Conservation (phyloP, 108 stramenopile species). For the Cyclotella sp. region DNA sequence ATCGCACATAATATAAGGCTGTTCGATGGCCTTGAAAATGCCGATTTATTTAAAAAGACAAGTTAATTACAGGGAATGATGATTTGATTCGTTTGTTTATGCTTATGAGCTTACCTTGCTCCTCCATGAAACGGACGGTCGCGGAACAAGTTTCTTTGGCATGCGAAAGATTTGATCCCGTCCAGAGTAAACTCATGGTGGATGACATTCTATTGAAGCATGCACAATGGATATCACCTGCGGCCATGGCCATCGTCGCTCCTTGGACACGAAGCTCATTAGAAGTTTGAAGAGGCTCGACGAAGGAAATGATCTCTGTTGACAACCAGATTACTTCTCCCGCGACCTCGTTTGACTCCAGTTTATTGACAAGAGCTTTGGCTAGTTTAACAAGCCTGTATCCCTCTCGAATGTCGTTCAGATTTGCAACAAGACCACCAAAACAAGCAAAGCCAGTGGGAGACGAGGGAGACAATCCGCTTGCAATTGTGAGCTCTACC, state of each 20-base stretch:
- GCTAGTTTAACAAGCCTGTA: constrained; percentile 20
- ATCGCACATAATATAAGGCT: background rate
- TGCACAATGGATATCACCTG: background rate
- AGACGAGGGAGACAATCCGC: constrained; percentile 14
- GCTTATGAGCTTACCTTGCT: no score
- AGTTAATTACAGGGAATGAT: no score
- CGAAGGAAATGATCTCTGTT: background rate
- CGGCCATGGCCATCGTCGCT: background rate
- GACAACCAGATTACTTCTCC: constrained; percentile 7
- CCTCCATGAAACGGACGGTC: no score
- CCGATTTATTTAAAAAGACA: no score
- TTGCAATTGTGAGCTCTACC: background rate
- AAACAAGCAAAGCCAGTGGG: constrained; percentile 15
- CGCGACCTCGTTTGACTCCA: background rate
- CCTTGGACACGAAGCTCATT: constrained; percentile 8
- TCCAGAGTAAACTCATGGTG: background rate
- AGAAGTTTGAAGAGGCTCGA: constrained; percentile 14
- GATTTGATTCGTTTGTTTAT: no score
- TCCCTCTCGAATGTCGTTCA: constrained; percentile 3
- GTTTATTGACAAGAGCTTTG: constrained; percentile 2
- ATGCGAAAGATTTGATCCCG: no score
- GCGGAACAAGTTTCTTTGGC: no score
- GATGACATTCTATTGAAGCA: background rate
- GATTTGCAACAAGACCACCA: constrained; percentile 2
- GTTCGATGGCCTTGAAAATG: background rate